phyloP scores from a whole-genome alignment of 176 grass and related monocot species.

The Oryza longistaminata region DNA sequence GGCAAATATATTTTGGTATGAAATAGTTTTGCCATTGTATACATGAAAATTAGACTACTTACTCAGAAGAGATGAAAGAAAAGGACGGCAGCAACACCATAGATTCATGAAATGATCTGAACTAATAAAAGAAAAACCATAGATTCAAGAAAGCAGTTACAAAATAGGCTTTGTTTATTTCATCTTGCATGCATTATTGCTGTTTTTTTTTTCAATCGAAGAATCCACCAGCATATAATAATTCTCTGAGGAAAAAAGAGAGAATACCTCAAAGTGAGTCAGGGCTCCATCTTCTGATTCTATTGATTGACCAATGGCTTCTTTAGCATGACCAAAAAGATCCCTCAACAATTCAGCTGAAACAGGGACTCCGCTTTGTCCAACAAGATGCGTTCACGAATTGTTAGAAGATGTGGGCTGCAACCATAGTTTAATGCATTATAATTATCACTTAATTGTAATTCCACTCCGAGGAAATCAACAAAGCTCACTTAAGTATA shows the following conservation, averaged over 20 bases:
- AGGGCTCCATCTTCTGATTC: slow-evolving; percentile 77
- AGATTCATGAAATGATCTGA: neutral
- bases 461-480: neutral
- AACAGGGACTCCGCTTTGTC: slow-evolving; percentile 68
- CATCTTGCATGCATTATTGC: neutral
- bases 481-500: neutral
- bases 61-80: neutral
- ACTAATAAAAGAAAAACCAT: neutral
- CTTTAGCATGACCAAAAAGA: slow-evolving; percentile 58
- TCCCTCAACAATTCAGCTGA: slow-evolving; percentile 51
- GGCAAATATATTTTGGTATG: neutral
- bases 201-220: neutral
- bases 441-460: neutral
- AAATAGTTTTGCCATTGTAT: neutral
- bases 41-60: neutral
- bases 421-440: slow-evolving; percentile 5
- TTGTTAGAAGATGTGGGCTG: slow-evolving; percentile 84
- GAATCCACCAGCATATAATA: neutral
- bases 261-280: slow-evolving; percentile 82
- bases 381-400: slow-evolving; percentile 82
- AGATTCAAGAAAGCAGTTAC: neutral
- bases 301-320: slow-evolving; percentile 66
- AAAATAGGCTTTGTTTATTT: neutral
- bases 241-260: neutral
- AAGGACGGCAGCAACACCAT: neutral